A percentile compares a stretch with the other conserved stretches of the same genome.
Evolutionary conservation across 2,329 filamentous ascomycete genomes (phyloP).

Genomic region (Plenodomus biglobosus): DNA sequence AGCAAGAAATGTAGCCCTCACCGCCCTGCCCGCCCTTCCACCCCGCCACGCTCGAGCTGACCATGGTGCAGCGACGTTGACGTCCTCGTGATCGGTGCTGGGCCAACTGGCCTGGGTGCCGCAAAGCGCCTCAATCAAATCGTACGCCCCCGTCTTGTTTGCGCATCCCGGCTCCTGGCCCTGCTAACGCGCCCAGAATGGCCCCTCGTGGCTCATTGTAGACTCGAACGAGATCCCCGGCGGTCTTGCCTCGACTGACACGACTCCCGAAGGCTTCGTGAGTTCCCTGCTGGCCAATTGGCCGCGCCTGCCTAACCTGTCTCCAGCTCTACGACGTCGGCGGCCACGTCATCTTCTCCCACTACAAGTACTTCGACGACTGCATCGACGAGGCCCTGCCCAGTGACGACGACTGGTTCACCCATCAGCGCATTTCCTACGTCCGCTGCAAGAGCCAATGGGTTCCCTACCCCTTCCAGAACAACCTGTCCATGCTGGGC

Average conservation of each 20-base stretch:
- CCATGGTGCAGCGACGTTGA: slow-evolving; percentile 73
- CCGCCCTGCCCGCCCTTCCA: slow-evolving; percentile 25
- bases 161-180: background rate
- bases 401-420: slow-evolving; percentile 93
- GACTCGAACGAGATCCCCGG: slow-evolving; percentile 90
- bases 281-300: slow-evolving; percentile 49
- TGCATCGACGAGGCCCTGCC: slow-evolving; percentile 96
- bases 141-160: slow-evolving; percentile 56
- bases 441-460: slow-evolving; percentile 94
- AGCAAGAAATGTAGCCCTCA: slow-evolving; percentile 46
- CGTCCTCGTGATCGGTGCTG: slow-evolving; percentile 96
- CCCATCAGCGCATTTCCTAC: slow-evolving; percentile 97
- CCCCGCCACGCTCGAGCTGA: slow-evolving; percentile 20
- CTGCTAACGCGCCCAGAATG: slow-evolving; percentile 62
- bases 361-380: slow-evolving; percentile 99
- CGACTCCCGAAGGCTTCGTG: slow-evolving; percentile 95
- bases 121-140: slow-evolving; percentile 97
- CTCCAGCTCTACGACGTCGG: slow-evolving; percentile 89
- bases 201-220: slow-evolving; percentile 92
- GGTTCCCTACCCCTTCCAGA: slow-evolving; percentile 99
- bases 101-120: slow-evolving; percentile 94
- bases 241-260: slow-evolving; percentile 92
- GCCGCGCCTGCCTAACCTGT: slow-evolving; percentile 20
- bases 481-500: slow-evolving; percentile 98
- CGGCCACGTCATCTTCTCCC: slow-evolving; percentile 97